These are phyloP conservation scores for Fusarium goolgardi DNA, from an alignment of 2,329 filamentous ascomycete genomes.

Conservation along the genomic window DNA sequence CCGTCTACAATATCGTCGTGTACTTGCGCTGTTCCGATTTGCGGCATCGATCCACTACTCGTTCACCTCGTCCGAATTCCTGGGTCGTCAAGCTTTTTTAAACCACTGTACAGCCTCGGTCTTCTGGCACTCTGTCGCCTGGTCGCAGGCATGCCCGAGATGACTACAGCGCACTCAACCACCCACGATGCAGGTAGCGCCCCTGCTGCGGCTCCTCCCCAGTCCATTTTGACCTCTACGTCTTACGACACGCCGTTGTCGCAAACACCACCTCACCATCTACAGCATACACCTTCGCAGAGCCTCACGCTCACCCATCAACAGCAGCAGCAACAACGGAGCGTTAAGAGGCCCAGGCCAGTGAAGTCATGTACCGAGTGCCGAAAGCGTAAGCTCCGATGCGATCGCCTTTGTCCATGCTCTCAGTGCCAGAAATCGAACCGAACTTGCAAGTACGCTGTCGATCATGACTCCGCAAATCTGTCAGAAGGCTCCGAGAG, in stretches of 20 bases:
- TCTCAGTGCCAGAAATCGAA: slow-evolving; percentile 69
- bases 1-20: slow-evolving; percentile 13
- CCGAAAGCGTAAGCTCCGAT: slow-evolving; percentile 67
- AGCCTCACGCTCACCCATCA: slow-evolving; percentile 40
- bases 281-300: slow-evolving; percentile 46
- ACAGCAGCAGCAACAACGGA: slow-evolving; percentile 54
- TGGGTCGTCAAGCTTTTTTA: slow-evolving; percentile 10
- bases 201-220: slow-evolving; percentile 29
- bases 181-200: slow-evolving; percentile 41
- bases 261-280: slow-evolving; percentile 47
- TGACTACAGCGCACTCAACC: slow-evolving; percentile 44
- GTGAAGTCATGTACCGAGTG: slow-evolving; percentile 69
- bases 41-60: slow-evolving; percentile 13
- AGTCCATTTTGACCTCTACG: slow-evolving; percentile 36
- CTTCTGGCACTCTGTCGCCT: slow-evolving; percentile 12
- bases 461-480: slow-evolving; percentile 60
- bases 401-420: slow-evolving; percentile 67
- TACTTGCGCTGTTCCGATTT: slow-evolving; percentile 16
- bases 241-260: slow-evolving; percentile 44
- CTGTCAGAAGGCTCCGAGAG: slow-evolving; percentile 63
- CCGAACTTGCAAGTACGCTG: slow-evolving; percentile 64
- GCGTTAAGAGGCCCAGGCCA: slow-evolving; percentile 65
- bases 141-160: slow-evolving; percentile 26
- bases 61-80: slow-evolving; percentile 5
- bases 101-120: slow-evolving; percentile 9